phyloP scores from a whole-genome alignment of 345 rosid genomes.

The Salix brachista region DNA sequence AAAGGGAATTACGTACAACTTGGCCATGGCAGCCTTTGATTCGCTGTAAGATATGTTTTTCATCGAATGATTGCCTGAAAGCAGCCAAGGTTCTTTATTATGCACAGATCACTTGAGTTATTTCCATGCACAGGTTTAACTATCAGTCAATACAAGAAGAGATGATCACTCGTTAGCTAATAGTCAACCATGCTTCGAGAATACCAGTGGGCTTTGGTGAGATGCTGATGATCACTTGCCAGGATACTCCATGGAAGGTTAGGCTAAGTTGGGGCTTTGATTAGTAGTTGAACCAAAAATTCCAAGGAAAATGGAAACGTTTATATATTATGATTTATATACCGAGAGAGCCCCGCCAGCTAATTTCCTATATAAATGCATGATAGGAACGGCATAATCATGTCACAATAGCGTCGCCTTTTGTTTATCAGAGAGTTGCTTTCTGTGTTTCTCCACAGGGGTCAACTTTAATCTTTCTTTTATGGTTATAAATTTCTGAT shows the following conservation, averaged over 20 bases:
- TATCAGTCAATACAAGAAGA: neutral
- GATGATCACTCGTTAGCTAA: neutral
- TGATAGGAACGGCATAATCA: neutral
- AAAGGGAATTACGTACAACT: too few relatives aligned
- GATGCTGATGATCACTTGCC: neutral
- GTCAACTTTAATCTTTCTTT: neutral
- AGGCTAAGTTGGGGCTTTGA: neutral
- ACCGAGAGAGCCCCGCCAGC: neutral
- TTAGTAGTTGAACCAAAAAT: neutral
- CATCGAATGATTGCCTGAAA: neutral
- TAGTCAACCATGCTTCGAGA: neutral
- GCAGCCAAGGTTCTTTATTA: too few relatives aligned
- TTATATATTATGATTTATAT: too few relatives aligned
- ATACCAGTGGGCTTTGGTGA: neutral
- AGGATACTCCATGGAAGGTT: neutral
- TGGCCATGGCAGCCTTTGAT: neutral
- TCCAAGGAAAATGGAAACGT: neutral
- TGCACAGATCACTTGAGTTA: too few relatives aligned
- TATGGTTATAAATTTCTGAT: neutral
- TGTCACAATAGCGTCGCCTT: neutral
- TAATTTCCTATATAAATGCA: neutral
- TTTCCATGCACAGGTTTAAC: neutral
- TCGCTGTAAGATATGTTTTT: neutral
- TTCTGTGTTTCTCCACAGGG: neutral
- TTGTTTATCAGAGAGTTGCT: neutral